phyloP scores from a whole-genome alignment of 2,329 filamentous ascomycete genomes.

The Pestalotiopsis sp. region DNA sequence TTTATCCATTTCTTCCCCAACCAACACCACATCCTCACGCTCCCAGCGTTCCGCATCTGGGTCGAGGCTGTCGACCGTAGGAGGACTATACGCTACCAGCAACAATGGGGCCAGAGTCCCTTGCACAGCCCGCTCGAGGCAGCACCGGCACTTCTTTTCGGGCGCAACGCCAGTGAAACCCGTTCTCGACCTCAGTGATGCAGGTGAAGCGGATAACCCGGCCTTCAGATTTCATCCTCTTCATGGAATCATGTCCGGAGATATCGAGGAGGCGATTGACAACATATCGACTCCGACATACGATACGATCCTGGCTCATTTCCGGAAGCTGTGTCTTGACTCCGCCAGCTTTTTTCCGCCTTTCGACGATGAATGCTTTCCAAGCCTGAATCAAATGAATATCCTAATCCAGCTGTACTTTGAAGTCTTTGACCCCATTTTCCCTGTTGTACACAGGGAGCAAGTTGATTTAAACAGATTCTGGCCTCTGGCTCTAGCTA shows the following conservation, averaged over 20 bases:
- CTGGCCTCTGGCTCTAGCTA: conserved; percentile 1
- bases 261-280: not conserved
- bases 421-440: conserved; percentile 5
- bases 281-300: not conserved
- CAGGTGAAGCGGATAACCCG: not conserved
- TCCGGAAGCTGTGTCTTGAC: not conserved
- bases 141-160: not conserved
- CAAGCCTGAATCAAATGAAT: not conserved
- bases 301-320: not conserved
- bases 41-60: conserved; percentile 1
- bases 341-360: not conserved
- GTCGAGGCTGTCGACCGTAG: not conserved
- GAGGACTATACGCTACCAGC: conserved; percentile 1
- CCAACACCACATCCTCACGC: not conserved
- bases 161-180: not conserved
- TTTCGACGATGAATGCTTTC: not conserved
- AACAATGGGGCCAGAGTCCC: conserved; percentile 3
- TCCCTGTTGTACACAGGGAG: not conserved
- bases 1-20: not conserved
- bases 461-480: not conserved
- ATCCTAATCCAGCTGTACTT: not conserved
- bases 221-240: not conserved
- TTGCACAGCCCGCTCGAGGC: not conserved
- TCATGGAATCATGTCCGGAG: not conserved
- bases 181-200: not conserved